Evolutionary conservation across 306 rosid species (phyloP), one percentile per base, ranked within the genome.

Genomic region (Cucumis sativus): DNA sequence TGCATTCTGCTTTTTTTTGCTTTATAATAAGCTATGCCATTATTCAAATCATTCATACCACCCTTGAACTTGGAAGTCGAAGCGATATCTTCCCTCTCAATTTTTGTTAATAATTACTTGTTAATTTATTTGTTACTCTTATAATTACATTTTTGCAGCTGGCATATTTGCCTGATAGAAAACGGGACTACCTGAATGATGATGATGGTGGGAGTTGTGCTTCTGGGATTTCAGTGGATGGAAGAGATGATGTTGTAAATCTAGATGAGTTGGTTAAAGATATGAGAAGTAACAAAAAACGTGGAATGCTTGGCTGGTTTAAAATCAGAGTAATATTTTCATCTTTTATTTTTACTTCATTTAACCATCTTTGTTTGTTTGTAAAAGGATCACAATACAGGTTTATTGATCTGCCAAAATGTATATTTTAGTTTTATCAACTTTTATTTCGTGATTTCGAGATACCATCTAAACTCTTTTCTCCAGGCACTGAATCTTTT

Each of bases 271-370:
- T 90, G 84, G 93, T 82, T 73, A 90, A 86, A 74, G 96, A 89
- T 84, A 86, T 81, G 76, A 92, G 80, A 86, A 86, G 89, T 70
- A 85, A 81, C 87, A 88, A 76, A 84, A 87, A 76, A 56, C 92
- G 91, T 7, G 97, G 96, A 80, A 87, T 90, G 96, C 92, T 92
- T 68, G 85, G 91, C 80, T 92, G 97, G 97, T 89, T 92, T 84
- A 92, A 90, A 84, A 78, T 85, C 74, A 85, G 83, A 78, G 97
- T 90, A 84, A 77, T 86, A 77, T 79, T 45, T 82, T 57, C 67
- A 57, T 63, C 78, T 59, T 77, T 73, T 78, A 71, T 60, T 47
- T 64, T 51, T 28, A 28, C 30, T 28, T 28, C 30, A 28, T 28
- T 28, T 28, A 28, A 28, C 30, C 30, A 28, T 28, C 30, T 28